Evolutionary conservation across 2,329 filamentous ascomycete genomes (phyloP).

Genomic region (Hypoxylon sp.): DNA sequence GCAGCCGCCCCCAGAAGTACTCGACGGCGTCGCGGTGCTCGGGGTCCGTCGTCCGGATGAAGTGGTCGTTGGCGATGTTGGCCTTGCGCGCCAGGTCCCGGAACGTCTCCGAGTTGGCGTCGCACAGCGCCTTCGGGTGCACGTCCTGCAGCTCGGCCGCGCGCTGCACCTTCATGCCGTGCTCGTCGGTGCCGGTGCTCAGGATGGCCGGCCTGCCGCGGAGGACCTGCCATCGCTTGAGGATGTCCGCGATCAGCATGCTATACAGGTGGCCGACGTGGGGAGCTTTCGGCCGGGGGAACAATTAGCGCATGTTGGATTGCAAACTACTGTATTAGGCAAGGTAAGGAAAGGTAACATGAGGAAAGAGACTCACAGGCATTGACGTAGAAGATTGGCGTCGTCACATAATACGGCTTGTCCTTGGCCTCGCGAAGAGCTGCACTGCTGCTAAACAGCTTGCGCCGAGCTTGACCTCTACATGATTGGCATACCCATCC

Average conservation of each 20-base stretch:
- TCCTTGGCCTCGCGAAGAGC: constrained; percentile 27
- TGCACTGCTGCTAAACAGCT: constrained; percentile 43
- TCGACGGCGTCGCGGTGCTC: constrained; percentile 87
- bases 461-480: constrained; percentile 33
- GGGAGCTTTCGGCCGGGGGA: constrained; percentile 68
- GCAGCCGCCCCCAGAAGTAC: constrained; percentile 87
- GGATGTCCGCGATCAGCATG: constrained; percentile 88
- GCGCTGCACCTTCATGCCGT: constrained; percentile 96
- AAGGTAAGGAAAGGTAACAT: neutral
- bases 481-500: constrained; percentile 48
- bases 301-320: constrained; percentile 38
- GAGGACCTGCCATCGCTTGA: constrained; percentile 91
- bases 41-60: constrained; percentile 89
- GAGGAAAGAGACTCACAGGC: constrained; percentile 69
- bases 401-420: constrained; percentile 96
- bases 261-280: constrained; percentile 96
- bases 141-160: constrained; percentile 79
- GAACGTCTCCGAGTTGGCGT: constrained; percentile 84
- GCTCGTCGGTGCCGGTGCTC: constrained; percentile 94
- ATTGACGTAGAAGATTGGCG: constrained; percentile 99
- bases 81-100: constrained; percentile 76
- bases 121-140: constrained; percentile 86
- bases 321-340: neutral
- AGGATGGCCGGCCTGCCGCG: constrained; percentile 78
- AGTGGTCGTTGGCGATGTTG: constrained; percentile 81